phyloP scores from a whole-genome alignment of 2,329 filamentous ascomycete species.

The Fusarium sp. region DNA sequence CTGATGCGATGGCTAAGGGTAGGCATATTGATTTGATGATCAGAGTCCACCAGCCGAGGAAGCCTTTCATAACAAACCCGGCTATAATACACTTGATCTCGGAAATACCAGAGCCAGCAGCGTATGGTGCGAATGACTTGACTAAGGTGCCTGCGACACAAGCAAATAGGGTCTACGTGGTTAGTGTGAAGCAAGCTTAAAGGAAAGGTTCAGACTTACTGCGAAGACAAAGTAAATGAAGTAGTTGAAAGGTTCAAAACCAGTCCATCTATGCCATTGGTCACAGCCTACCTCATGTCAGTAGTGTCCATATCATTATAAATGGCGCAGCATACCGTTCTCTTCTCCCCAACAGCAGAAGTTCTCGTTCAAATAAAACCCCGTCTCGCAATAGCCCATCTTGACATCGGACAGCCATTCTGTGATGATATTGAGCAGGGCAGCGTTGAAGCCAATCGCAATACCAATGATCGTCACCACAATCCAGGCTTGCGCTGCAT shows the following conservation, averaged over 20 bases:
- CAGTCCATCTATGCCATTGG: slow-evolving; percentile 92
- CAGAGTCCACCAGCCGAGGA: slow-evolving; percentile 90
- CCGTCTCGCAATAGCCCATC: slow-evolving; percentile 93
- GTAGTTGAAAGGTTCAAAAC: slow-evolving; percentile 84
- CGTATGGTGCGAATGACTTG: slow-evolving; percentile 93
- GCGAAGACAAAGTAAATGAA: slow-evolving; percentile 89
- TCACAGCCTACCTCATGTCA: slow-evolving; percentile 72
- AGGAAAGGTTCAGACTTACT: slow-evolving; percentile 59
- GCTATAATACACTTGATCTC: slow-evolving; percentile 99
- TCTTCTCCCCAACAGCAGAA: slow-evolving; percentile 99
- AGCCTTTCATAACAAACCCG: slow-evolving; percentile 99
- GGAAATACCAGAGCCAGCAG: slow-evolving; percentile 94
- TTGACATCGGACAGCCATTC: slow-evolving; percentile 98
- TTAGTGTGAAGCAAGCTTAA: slow-evolving; percentile 15
- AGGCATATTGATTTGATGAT: slow-evolving; percentile 94
- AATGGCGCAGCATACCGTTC: slow-evolving; percentile 65
- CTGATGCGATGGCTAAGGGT: slow-evolving; percentile 92
- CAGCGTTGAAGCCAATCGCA: slow-evolving; percentile 94
- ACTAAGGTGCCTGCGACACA: slow-evolving; percentile 86
- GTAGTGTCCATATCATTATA: background rate
- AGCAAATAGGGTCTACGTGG: slow-evolving; percentile 77
- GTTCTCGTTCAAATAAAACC: slow-evolving; percentile 95
- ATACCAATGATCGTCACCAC: slow-evolving; percentile 93
- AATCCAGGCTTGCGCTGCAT: slow-evolving; percentile 97
- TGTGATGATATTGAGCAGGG: slow-evolving; percentile 92